These are phyloP conservation scores for Nematodospora anomalae DNA, from an alignment of 1,139 yeast species.

Conservation along the genomic window DNA sequence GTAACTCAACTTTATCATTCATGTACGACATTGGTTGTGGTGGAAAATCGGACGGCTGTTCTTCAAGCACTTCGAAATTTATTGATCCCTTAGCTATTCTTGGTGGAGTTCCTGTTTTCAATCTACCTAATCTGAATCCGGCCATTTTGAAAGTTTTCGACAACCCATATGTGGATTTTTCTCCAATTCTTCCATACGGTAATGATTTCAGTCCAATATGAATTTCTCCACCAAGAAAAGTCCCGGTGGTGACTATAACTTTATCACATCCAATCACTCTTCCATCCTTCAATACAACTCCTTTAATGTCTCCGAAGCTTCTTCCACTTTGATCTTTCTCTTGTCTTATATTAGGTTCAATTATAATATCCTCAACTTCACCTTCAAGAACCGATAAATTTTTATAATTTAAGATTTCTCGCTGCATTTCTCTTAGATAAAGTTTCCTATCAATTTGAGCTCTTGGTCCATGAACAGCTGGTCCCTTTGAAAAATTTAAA, in stretches of 20 bases:
- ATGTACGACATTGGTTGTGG: slow-evolving; percentile 88
- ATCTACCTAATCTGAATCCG: slow-evolving; percentile 82
- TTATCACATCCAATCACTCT: slow-evolving; percentile 55
- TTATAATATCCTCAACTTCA: slow-evolving; percentile 81
- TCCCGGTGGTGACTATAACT: slow-evolving; percentile 93
- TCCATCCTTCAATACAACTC: slow-evolving; percentile 74
- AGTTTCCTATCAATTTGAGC: slow-evolving; percentile 91
- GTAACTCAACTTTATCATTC: slow-evolving; percentile 63
- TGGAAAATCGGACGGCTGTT: slow-evolving; percentile 79
- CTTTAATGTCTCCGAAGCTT: slow-evolving; percentile 50
- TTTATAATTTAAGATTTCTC: slow-evolving; percentile 56
- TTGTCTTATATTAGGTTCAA: slow-evolving; percentile 40
- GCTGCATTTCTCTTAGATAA: slow-evolving; percentile 80
- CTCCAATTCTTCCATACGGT: slow-evolving; percentile 95
- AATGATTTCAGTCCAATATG: slow-evolving; percentile 79
- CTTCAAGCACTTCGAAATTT: slow-evolving; percentile 55
- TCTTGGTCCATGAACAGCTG: slow-evolving; percentile 98
- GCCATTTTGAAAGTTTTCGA: slow-evolving; percentile 72
- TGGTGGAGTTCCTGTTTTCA: slow-evolving; percentile 98
- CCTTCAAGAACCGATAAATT: slow-evolving; percentile 67
- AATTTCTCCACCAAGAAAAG: slow-evolving; percentile 90
- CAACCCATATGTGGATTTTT: slow-evolving; percentile 86
- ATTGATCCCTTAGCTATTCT: slow-evolving; percentile 73
- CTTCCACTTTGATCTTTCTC: slow-evolving; percentile 35
- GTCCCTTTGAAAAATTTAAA: slow-evolving; percentile 84